These are phyloP conservation scores for Blastobotrys attinorum DNA, from an alignment of 805 yeast species.

Conservation along the genomic window DNA sequence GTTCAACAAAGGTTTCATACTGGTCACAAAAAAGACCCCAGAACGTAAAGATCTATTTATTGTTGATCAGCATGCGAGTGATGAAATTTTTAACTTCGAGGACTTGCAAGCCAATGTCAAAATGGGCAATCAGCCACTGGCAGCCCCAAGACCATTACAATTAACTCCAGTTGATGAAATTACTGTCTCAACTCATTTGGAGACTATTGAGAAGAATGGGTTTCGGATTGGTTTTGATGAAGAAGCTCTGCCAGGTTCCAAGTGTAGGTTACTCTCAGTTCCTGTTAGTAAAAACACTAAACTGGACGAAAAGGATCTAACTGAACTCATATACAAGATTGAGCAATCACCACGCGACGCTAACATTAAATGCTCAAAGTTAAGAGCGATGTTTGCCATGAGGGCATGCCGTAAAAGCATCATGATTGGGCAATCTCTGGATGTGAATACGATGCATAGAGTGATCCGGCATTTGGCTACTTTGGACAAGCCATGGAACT, in stretches of 20 bases:
- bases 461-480: conserved; percentile 62
- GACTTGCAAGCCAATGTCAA: conserved; percentile 45
- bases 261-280: conserved; percentile 48
- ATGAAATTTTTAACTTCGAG: conserved; percentile 91
- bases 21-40: conserved; percentile 43
- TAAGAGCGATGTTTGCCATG: conserved; percentile 83
- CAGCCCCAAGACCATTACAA: conserved; percentile 48
- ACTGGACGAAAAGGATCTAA: conserved; percentile 58
- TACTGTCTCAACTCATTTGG: conserved; percentile 51
- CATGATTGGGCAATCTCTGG: conserved; percentile 81
- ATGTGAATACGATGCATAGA: conserved; percentile 48
- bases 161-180: conserved; percentile 75
- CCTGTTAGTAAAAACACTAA: conserved; percentile 68
- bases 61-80: conserved; percentile 96
- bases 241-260: conserved; percentile 46
- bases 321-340: conserved; percentile 66
- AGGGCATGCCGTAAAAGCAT: conserved; percentile 90
- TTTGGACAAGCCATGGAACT: conserved; percentile 86
- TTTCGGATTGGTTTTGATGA: conserved; percentile 51
- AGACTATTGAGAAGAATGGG: conserved; percentile 65
- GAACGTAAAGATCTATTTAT: conserved; percentile 59
- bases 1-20: conserved; percentile 90
- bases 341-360: conserved; percentile 44
- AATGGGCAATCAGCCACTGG: conserved; percentile 64
- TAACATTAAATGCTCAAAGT: conserved; percentile 59